phyloP scores from a whole-genome alignment of 2,329 filamentous ascomycete species.

The Calonectria ilicicola region DNA sequence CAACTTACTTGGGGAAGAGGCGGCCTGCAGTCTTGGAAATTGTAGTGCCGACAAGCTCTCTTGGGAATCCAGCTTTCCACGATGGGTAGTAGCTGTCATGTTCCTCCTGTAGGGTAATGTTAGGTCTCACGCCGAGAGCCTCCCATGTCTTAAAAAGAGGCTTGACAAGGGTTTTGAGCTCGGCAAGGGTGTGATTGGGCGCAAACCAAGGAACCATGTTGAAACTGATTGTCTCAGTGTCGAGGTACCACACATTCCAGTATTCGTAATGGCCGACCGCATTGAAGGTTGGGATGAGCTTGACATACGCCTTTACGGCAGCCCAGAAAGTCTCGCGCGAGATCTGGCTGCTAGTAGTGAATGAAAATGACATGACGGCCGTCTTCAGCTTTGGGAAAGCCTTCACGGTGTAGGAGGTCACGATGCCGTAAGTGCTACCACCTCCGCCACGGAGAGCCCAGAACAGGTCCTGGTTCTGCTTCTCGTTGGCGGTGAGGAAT shows the following conservation, averaged over 20 bases:
- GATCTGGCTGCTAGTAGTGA: constrained; percentile 30
- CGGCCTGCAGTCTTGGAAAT: constrained; percentile 37
- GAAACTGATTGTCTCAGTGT: constrained; percentile 24
- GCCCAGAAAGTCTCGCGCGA: constrained; percentile 34
- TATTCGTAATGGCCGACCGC: constrained; percentile 37
- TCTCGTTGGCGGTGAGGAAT: constrained; percentile 29
- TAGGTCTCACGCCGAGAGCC: constrained; percentile 22
- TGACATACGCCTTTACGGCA: constrained; percentile 29
- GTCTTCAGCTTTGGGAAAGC: constrained; percentile 49
- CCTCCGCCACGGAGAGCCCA: constrained; percentile 55
- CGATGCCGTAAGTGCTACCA: constrained; percentile 49
- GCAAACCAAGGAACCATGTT: constrained; percentile 40
- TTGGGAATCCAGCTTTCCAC: constrained; percentile 36
- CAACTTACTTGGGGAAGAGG: constrained; percentile 33
- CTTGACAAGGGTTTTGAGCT: constrained; percentile 22
- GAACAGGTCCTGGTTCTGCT: constrained; percentile 45
- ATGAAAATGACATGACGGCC: constrained; percentile 35
- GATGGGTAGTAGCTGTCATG: constrained; percentile 33
- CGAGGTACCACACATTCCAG: constrained; percentile 33
- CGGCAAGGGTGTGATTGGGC: constrained; percentile 29
- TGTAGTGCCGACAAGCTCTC: constrained; percentile 27
- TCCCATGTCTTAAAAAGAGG: constrained; percentile 31
- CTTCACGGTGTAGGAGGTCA: constrained; percentile 50
- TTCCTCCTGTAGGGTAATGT: constrained; percentile 25
- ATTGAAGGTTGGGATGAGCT: constrained; percentile 32